These are phyloP conservation scores for Chytridium lagenaria DNA, from an alignment of 371 early-diverging fungal species.

Conservation along the genomic window DNA sequence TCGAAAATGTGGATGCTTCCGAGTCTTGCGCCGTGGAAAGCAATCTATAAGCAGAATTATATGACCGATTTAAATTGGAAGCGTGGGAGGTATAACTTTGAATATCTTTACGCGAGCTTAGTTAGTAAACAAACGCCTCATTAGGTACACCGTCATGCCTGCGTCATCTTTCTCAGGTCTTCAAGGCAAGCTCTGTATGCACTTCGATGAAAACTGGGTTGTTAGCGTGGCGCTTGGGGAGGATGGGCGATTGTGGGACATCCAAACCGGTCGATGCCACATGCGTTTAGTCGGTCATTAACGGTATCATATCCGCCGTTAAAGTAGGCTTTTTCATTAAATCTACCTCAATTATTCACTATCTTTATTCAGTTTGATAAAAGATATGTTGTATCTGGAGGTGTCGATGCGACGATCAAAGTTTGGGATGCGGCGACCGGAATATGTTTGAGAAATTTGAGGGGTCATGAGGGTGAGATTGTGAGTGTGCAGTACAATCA, in stretches of 20 bases:
- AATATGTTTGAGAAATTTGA: conserved; percentile 29
- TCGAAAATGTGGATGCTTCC: conserved; percentile 6
- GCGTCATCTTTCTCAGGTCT: neutral
- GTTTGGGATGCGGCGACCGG: conserved; percentile 41
- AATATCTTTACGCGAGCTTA: too few relatives aligned
- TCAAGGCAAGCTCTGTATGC: conserved; percentile 31
- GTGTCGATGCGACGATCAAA: conserved; percentile 41
- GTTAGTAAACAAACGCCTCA: too few relatives aligned
- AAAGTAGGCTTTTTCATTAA: conserved; percentile 32
- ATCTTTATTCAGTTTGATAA: conserved; percentile 27
- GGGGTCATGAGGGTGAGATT: conserved; percentile 51
- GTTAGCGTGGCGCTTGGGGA: conserved; percentile 24
- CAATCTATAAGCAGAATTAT: conserved; percentile 48
- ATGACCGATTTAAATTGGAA: conserved; percentile 49
- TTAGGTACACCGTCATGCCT: neutral
- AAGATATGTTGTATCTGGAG: conserved; percentile 42
- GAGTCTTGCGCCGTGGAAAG: conserved; percentile 44
- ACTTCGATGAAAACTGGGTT: conserved; percentile 38
- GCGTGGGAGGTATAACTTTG: conserved; percentile 32
- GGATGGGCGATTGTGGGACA: conserved; percentile 38
- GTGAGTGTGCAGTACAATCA: conserved; percentile 31
- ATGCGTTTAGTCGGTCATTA: conserved; percentile 38
- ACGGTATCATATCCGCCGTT: conserved; percentile 46
- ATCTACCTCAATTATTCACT: too few relatives aligned
- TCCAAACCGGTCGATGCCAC: conserved; percentile 39